phyloP scores from a whole-genome alignment of 2,329 filamentous ascomycete species.

The Phoma sp. region DNA sequence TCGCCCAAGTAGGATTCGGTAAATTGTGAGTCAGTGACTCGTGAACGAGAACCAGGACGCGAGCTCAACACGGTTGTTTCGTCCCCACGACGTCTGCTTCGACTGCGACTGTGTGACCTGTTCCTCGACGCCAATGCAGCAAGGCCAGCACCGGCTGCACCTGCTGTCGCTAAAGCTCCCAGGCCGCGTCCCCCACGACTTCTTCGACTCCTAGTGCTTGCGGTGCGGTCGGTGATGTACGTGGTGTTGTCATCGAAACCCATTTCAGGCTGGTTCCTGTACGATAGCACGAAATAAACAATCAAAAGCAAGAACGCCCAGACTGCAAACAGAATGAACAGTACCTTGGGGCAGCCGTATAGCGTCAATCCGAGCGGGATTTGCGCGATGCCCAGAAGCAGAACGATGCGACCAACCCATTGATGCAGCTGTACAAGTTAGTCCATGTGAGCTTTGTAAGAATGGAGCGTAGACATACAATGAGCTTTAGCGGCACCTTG shows the following conservation, averaged over 20 bases:
- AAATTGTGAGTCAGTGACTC: slow-evolving; percentile 34
- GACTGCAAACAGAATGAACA: slow-evolving; percentile 86
- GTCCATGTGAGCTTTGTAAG: background rate
- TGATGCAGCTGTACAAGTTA: slow-evolving; percentile 74
- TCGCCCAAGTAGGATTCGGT: slow-evolving; percentile 48
- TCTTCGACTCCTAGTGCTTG: slow-evolving; percentile 49
- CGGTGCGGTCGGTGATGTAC: slow-evolving; percentile 63
- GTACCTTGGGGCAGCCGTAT: slow-evolving; percentile 84
- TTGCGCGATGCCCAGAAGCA: slow-evolving; percentile 83
- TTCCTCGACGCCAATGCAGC: slow-evolving; percentile 61
- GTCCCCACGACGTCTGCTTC: slow-evolving; percentile 36
- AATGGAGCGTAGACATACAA: slow-evolving; percentile 52
- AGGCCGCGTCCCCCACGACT: slow-evolving; percentile 45
- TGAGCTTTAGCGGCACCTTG: slow-evolving; percentile 65
- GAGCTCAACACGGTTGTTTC: slow-evolving; percentile 46
- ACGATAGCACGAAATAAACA: slow-evolving; percentile 81
- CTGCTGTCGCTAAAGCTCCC: slow-evolving; percentile 61
- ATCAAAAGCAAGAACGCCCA: slow-evolving; percentile 77
- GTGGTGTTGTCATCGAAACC: slow-evolving; percentile 65
- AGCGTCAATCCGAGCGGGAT: slow-evolving; percentile 88
- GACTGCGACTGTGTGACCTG: slow-evolving; percentile 52
- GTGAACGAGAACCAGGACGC: slow-evolving; percentile 39
- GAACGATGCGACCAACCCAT: slow-evolving; percentile 81
- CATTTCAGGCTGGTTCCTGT: slow-evolving; percentile 66
- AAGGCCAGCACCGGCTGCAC: slow-evolving; percentile 65